Evolutionary conservation across 2,329 filamentous ascomycete species (phyloP), one percentile per base, ranked within the genome.

Genomic region (Canariomyces notabilis): DNA sequence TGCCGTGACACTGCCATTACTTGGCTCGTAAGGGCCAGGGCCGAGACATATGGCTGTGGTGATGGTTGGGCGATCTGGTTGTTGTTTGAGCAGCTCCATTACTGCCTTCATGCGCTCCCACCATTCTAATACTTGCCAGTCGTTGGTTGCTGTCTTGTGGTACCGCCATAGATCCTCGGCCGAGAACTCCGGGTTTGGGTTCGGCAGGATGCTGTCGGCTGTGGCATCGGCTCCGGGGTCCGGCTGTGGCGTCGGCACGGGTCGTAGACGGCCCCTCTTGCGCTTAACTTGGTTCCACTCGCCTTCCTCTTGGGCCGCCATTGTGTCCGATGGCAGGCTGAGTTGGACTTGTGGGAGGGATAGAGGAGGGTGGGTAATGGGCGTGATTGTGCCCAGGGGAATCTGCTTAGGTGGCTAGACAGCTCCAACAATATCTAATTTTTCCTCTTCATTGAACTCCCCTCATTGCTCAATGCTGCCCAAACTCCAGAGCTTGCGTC

Each of bases 1-100:
- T 2, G 65, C 64, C n/a, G 71, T 67, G 64, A 66, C 71, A 0
- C 65, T 67, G 1, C 67, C 70, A 36, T 75, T 70, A 3, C 63
- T 61, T 2, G 75, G 74, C 41, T 79, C 74, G 49, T 79, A 79
- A 0, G 74, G 69, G 2, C 78, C 78, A 2, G 76, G 61, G 0
- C 78, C 78, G 5, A 82, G 66, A 49, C 77, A 80, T 5, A 81
- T 55, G 1, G 76, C 78, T 14, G 60, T 64, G 2, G 59, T 62
- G 29, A 72, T 57, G 18, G 16, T n/a, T n/a, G 46, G 54, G 31
- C 54, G 52, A 12, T 20, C 35, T 2, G 45, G 31, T 3, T 44
- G 36, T 29, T 33, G 42, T 16, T 51, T 55, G 6, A 63, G 59
- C 0, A 50, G 46, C 0, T 54, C 44, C 4, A 76, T 41, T 3